These are phyloP conservation scores for Rauvolfia tetraphylla DNA, from an alignment of 257 asterid species.

Conservation along the genomic window DNA sequence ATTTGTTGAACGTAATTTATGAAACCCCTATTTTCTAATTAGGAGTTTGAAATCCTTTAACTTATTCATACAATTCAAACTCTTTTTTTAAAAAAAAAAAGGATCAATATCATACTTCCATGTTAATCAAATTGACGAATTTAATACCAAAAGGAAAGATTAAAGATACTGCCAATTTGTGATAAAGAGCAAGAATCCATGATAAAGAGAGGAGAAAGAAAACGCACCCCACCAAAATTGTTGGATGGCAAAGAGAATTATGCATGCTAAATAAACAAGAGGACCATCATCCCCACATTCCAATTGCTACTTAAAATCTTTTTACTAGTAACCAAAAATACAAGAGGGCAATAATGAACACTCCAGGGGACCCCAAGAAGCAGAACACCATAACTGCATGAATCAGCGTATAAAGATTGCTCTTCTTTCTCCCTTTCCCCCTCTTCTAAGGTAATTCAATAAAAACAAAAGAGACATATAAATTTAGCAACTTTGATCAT, in stretches of 20 bases:
- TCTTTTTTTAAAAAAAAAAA: no score
- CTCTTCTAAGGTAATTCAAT: no score
- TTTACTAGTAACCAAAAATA: background rate
- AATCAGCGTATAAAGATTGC: no score
- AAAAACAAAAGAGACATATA: no score
- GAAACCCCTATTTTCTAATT: no score
- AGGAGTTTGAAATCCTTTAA: no score
- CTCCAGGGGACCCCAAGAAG: background rate
- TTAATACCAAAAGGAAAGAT: background rate
- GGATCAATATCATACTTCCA: no score
- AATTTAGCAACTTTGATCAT: no score
- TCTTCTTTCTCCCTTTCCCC: background rate
- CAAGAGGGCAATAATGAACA: background rate
- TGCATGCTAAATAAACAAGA: background rate
- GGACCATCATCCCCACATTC: background rate
- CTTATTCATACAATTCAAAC: no score
- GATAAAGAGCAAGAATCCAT: background rate
- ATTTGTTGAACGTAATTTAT: no score
- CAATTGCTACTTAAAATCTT: background rate
- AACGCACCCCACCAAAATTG: conserved; percentile 3
- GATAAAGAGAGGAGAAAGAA: background rate
- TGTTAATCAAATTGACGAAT: background rate
- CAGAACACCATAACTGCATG: background rate
- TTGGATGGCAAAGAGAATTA: background rate
- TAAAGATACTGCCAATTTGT: background rate